phyloP scores from a whole-genome alignment of 306 rosid genomes.

The Abrus pulchellus region DNA sequence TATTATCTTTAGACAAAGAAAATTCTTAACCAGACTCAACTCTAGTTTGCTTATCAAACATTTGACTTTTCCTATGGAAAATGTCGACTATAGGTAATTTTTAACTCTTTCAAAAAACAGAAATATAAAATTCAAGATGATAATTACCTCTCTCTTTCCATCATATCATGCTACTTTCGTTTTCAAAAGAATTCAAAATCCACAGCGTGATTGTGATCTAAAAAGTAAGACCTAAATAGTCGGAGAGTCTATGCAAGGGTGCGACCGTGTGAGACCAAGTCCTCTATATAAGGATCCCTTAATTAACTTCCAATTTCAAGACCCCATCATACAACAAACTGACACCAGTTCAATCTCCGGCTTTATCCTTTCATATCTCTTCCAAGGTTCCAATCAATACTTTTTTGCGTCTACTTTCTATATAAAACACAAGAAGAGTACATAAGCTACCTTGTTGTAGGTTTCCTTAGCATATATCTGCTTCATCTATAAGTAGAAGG shows the following conservation, averaged over 20 bases:
- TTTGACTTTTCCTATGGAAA: too few species aligned
- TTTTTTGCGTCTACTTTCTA: neutral
- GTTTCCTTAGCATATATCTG: too few species aligned
- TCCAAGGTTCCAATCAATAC: neutral
- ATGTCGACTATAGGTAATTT: too few species aligned
- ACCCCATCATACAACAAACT: neutral
- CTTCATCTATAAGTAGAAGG: too few species aligned
- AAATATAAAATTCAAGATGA: too few species aligned
- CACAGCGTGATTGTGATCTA: neutral
- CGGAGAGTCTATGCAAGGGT: neutral
- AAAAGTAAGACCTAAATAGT: neutral
- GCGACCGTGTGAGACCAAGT: neutral
- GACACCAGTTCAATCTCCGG: neutral
- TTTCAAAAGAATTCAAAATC: neutral
- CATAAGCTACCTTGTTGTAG: too few species aligned
- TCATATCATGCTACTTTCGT: neutral
- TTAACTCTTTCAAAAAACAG: too few species aligned
- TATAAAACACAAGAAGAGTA: neutral
- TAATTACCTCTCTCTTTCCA: neutral
- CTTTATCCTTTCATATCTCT: neutral
- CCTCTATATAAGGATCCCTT: conserved; percentile 5
- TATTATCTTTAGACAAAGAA: too few species aligned
- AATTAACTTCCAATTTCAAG: neutral
- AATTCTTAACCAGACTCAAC: too few species aligned
- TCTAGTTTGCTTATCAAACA: too few species aligned